Conservation (phyloP, 2,329 filamentous ascomycete species). For the Westerdykella ornata region DNA sequence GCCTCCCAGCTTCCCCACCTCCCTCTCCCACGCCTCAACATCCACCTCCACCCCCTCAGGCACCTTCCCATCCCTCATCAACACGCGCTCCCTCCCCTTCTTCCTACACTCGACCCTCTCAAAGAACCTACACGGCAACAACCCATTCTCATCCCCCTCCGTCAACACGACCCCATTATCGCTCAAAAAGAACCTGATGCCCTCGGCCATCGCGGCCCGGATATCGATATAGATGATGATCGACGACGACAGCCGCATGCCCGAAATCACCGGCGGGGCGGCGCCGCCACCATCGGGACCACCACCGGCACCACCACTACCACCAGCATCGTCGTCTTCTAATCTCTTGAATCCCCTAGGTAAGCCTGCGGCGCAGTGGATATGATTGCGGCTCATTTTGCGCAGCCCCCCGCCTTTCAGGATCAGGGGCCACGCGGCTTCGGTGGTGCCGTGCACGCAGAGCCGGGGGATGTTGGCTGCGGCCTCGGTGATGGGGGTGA, state of each 20-base stretch:
- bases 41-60: slow-evolving; percentile 34
- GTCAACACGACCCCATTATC: slow-evolving; percentile 46
- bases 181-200: slow-evolving; percentile 64
- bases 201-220: slow-evolving; percentile 53
- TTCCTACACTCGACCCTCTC: slow-evolving; percentile 60
- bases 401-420: slow-evolving; percentile 68
- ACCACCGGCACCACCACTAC: slow-evolving; percentile 20
- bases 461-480: slow-evolving; percentile 54
- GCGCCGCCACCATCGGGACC: slow-evolving; percentile 15
- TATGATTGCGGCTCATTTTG: slow-evolving; percentile 76
- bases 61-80: slow-evolving; percentile 65
- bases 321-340: slow-evolving; percentile 2
- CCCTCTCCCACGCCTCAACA: slow-evolving; percentile 34
- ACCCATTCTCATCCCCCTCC: slow-evolving; percentile 43
- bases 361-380: slow-evolving; percentile 78
- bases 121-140: slow-evolving; percentile 51
- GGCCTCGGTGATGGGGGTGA: slow-evolving; percentile 56
- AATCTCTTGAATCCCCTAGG: slow-evolving; percentile 42
- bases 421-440: slow-evolving; percentile 70
- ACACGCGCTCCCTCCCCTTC: slow-evolving; percentile 50
- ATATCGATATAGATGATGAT: slow-evolving; percentile 69
- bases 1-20: slow-evolving; percentile 11
- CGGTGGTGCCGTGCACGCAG: slow-evolving; percentile 86
- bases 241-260: slow-evolving; percentile 64
- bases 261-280: slow-evolving; percentile 59